Conservation (phyloP, 78 protist genomes). For the Isochrysis galbana region DNA sequence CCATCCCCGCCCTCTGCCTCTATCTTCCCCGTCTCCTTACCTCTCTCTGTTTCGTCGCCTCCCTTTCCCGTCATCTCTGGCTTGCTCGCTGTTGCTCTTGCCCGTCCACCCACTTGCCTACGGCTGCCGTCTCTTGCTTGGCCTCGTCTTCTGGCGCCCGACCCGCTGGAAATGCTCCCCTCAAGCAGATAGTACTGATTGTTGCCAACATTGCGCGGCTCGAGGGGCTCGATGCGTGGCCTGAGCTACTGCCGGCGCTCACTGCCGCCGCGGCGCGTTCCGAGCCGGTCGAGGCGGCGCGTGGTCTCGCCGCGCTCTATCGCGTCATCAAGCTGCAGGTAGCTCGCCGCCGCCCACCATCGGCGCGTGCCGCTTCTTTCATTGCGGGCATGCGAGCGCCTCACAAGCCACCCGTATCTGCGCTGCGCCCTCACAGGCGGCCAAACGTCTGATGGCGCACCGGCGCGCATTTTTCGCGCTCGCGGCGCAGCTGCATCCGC, state of each 20-base stretch:
- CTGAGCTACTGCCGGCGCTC: background rate
- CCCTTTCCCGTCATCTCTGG: no score
- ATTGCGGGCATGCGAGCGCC: no score
- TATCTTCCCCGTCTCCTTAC: no score
- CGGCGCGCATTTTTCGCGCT: background rate
- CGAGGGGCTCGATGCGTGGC: background rate
- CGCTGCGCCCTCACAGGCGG: background rate
- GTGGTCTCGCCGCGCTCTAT: background rate
- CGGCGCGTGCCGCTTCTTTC: background rate
- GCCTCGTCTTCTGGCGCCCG: no score
- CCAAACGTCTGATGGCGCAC: background rate
- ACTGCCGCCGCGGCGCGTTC: background rate
- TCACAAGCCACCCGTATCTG: background rate
- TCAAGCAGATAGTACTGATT: background rate
- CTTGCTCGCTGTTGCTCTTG: no score
- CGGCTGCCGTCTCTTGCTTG: no score
- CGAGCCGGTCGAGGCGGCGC: background rate
- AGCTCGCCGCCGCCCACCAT: background rate
- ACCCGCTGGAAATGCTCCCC: no score
- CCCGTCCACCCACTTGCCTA: no score
- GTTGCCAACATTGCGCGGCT: background rate
- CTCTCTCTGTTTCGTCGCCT: no score
- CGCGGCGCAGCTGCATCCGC: background rate
- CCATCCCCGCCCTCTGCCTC: no score
- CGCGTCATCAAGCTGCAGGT: conserved; percentile 9